These are phyloP conservation scores for Xerocomus potaroensis DNA, from an alignment of 768 basidiomycete species.

Conservation along the genomic window DNA sequence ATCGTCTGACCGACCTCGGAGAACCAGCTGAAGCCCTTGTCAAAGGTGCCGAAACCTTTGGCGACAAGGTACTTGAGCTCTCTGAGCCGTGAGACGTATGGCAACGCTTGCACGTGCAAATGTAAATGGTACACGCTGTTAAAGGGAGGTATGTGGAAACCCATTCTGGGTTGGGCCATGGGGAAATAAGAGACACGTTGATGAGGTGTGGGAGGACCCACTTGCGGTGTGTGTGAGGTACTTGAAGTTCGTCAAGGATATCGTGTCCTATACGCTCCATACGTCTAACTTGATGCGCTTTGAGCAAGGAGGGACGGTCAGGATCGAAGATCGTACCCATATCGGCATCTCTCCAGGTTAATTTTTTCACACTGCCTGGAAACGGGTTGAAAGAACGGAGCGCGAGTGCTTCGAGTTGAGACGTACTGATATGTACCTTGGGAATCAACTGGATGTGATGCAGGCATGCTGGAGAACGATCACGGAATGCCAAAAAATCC, in stretches of 20 bases:
- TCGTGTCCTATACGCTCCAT: conserved; percentile 51
- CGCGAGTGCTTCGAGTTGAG: neutral
- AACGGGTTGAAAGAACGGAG: neutral
- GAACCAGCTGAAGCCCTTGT: conserved; percentile 76
- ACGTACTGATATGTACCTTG: conserved; percentile 47
- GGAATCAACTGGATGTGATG: conserved; percentile 52
- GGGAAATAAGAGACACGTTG: neutral
- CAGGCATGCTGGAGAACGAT: conserved; percentile 44
- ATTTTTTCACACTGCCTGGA: conserved; percentile 51
- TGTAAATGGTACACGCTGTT: conserved; percentile 71
- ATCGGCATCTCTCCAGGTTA: conserved; percentile 41
- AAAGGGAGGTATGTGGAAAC: conserved; percentile 81
- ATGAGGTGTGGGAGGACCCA: conserved; percentile 21
- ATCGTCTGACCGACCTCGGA: conserved; percentile 57
- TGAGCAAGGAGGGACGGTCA: conserved; percentile 18
- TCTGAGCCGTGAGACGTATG: conserved; percentile 44
- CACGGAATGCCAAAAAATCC: conserved; percentile 48
- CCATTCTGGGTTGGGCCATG: conserved; percentile 45
- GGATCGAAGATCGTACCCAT: conserved; percentile 41
- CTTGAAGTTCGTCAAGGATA: conserved; percentile 45
- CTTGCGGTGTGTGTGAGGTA: conserved; percentile 45
- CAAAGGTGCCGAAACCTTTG: conserved; percentile 34
- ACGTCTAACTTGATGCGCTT: conserved; percentile 34
- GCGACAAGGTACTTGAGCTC: conserved; percentile 48
- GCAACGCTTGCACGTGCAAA: conserved; percentile 67